Conservation (phyloP, 306 rosid genomes). For the Begonia fuchsioides region DNA sequence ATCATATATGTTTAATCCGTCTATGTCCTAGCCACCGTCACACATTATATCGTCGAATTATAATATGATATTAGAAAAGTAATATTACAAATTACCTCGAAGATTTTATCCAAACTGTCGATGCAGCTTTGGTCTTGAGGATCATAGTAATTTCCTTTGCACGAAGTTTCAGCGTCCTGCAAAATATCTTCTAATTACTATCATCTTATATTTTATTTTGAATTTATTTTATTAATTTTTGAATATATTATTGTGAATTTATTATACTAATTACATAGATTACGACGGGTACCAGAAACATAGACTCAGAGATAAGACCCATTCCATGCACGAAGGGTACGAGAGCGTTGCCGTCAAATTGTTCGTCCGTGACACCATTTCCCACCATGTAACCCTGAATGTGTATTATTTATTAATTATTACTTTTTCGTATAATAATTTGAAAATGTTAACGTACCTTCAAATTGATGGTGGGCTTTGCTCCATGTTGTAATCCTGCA, state of each 20-base stretch:
- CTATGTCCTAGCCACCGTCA: constrained; percentile 24
- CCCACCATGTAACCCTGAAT: constrained; percentile 67
- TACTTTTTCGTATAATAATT: not conserved
- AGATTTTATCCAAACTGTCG: constrained; percentile 7
- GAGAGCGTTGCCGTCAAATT: constrained; percentile 48
- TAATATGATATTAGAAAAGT: not conserved
- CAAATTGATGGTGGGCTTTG: constrained; percentile 41
- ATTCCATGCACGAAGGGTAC: constrained; percentile 77
- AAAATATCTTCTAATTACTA: not conserved
- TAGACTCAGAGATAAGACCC: constrained; percentile 56
- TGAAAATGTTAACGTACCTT: constrained; percentile 26
- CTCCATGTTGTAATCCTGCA: constrained; percentile 29
- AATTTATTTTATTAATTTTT: too few species aligned
- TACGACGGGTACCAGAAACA: constrained; percentile 28
- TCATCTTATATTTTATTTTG: too few species aligned
- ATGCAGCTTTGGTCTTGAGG: constrained; percentile 10
- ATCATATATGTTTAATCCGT: constrained; percentile 41
- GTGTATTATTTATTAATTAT: not conserved
- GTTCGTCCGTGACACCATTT: constrained; percentile 56
- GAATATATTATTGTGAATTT: too few species aligned
- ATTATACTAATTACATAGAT: not conserved
- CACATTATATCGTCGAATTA: not conserved
- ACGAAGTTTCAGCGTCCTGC: constrained; percentile 25
- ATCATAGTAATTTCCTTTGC: constrained; percentile 30
- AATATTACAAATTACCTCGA: constrained; percentile 15